Percentiles rank a stretch among this genome's conserved stretches.
phyloP scores from a whole-genome alignment of 176 grass and related monocot species.

The barley (Hordeum vulgare) region DNA sequence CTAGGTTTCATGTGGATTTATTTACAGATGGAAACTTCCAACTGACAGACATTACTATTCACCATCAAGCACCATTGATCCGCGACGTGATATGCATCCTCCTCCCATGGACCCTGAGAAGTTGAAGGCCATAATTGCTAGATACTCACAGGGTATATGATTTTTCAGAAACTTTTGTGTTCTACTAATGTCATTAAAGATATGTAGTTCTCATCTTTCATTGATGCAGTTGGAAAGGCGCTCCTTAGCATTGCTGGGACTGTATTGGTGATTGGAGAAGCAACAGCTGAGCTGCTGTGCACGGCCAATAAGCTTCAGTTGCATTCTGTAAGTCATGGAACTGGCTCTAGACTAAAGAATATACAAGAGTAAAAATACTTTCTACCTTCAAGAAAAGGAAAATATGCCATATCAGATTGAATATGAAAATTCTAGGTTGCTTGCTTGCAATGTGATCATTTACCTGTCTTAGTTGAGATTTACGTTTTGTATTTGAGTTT shows the following conservation, averaged over 20 bases:
- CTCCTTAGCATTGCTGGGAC: constrained; percentile 44
- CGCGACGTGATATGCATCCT: constrained; percentile 45
- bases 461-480: neutral
- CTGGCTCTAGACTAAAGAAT: neutral
- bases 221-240: constrained; percentile 74
- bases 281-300: constrained; percentile 39
- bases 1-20: neutral
- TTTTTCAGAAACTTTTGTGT: neutral
- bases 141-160: constrained; percentile 64
- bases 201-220: neutral
- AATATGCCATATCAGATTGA: neutral
- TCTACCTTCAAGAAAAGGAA: neutral
- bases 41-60: constrained; percentile 45
- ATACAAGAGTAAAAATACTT: neutral
- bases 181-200: neutral
- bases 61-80: constrained; percentile 66
- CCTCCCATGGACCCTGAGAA: constrained; percentile 64
- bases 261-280: constrained; percentile 80
- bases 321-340: constrained; percentile 54
- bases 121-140: constrained; percentile 61
- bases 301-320: constrained; percentile 68
- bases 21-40: constrained; percentile 77
- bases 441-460: neutral
- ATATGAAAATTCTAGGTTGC: neutral
- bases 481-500: neutral